Evolutionary conservation across 2,329 filamentous ascomycete species (phyloP).

Genomic region (Pseudopyricularia javanii): DNA sequence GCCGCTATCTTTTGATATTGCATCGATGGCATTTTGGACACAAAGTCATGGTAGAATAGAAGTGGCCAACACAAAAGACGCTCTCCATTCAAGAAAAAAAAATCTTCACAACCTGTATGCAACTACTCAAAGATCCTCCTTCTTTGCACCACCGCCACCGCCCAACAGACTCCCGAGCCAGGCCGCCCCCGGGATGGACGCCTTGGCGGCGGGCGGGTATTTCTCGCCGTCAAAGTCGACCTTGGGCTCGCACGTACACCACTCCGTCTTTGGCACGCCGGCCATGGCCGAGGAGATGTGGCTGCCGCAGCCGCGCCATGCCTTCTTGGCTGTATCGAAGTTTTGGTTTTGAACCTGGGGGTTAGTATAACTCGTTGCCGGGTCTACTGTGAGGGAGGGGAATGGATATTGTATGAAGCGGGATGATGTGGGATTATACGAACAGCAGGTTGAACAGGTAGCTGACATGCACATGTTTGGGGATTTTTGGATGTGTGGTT

Average conservation of each 20-base stretch:
- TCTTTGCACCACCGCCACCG: constrained; percentile 4
- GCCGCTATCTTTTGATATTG: background rate
- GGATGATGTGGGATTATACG: constrained; percentile 7
- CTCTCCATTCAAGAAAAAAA: background rate
- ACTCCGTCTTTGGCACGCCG: constrained; percentile 28
- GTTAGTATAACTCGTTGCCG: too few relatives aligned
- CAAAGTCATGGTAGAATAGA: background rate
- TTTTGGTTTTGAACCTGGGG: background rate
- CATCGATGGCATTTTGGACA: background rate
- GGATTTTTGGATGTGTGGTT: background rate
- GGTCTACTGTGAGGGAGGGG: too few relatives aligned
- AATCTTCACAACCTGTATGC: background rate
- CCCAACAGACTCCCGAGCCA: constrained; percentile 21
- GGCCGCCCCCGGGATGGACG: constrained; percentile 24
- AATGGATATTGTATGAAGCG: background rate
- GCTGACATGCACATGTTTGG: constrained; percentile 27
- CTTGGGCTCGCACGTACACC: constrained; percentile 34
- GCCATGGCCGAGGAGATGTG: constrained; percentile 32
- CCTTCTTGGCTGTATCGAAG: constrained; percentile 31
- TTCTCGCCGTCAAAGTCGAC: constrained; percentile 28
- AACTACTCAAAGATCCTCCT: constrained; percentile 4
- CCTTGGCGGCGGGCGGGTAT: constrained; percentile 30
- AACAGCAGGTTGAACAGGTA: constrained; percentile 28
- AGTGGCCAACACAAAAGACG: background rate
- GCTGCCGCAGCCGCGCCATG: constrained; percentile 36